Base-by-base conservation (phyloP, 345 rosid species). In the Salix suchowensis region DNA sequence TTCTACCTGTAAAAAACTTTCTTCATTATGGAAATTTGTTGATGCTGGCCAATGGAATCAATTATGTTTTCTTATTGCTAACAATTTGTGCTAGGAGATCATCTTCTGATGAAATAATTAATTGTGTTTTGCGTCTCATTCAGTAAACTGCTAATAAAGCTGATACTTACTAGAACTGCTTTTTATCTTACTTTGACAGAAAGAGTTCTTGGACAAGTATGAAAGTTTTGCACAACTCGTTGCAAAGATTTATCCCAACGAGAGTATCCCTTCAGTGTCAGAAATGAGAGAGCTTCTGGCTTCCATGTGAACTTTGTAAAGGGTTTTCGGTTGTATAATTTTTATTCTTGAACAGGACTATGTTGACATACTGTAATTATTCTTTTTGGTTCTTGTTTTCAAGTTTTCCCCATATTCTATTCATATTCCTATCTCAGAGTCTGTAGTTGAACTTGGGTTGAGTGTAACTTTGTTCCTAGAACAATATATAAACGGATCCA, bases 151-250 rank as follows among this genome's bases (percentile, higher is more conserved):
- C 10, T 7, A 70, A 24, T 70, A 5, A 32, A 13, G 32, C 23
- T 36, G 16, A 13, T 46, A 28, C 12, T 26, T 60, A 16, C 37
- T 44, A 9, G 23, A 69, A 42, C 40, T 73, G 14, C 7, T 15
- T 58, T 34, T 42, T 13, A 30, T 30, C 40, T 55, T 61, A 39
- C 74, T 68, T 77, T 84, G 81, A 69, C 98, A 96, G 97, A 91
- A 93, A 79, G 99, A 96, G 76, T 96, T 93, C 79, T 79, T 91
- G 86, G 98, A 93, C 89, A 96, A 96, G 87, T 91, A 96, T 50
- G 99, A 96, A 68, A 90, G 94, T 84, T 96, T 92, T 68, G 97
- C 85, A 19, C 97, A 92, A 84, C 89, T 89, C 2, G 91, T 92
- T 72, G 94, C 97, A 21, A 96, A 93, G 88, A 87, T 96, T 75